Conservation (phyloP, 2,329 filamentous ascomycete species). For the Epichloe brachyelytri region DNA sequence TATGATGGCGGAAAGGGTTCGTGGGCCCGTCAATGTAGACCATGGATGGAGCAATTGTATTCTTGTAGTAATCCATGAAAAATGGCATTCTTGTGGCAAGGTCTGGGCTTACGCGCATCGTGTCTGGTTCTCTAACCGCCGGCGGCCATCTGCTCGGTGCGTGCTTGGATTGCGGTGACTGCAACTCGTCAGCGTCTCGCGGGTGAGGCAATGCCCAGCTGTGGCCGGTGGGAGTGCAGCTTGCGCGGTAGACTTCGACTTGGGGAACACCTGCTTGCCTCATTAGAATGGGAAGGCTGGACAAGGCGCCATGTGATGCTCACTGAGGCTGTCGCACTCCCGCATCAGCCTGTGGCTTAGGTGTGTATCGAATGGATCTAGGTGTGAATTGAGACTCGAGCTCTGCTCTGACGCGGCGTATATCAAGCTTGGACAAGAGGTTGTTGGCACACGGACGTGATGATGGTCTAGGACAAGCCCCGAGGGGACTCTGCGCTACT, state of each 20-base stretch:
- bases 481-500: slow-evolving; percentile 42
- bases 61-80: slow-evolving; percentile 88
- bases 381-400: slow-evolving; percentile 47
- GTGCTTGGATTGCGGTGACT: slow-evolving; percentile 29
- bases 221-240: slow-evolving; percentile 32
- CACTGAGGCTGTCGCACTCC: slow-evolving; percentile 44
- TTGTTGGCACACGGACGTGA: slow-evolving; percentile 40
- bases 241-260: slow-evolving; percentile 38
- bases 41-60: slow-evolving; percentile 81
- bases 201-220: slow-evolving; percentile 32
- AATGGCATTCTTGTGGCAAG: slow-evolving; percentile 70
- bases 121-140: slow-evolving; percentile 29
- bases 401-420: slow-evolving; percentile 48
- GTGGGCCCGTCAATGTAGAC: slow-evolving; percentile 77
- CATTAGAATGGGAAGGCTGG: slow-evolving; percentile 24
- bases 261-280: slow-evolving; percentile 35
- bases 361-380: slow-evolving; percentile 44
- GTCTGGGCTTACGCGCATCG: slow-evolving; percentile 43
- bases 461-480: slow-evolving; percentile 37
- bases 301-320: slow-evolving; percentile 23
- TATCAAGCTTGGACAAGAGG: slow-evolving; percentile 47
- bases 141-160: slow-evolving; percentile 34
- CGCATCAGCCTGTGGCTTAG: slow-evolving; percentile 39
- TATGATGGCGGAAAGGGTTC: slow-evolving; percentile 77
- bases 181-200: slow-evolving; percentile 30